These are phyloP conservation scores for Mucor racemosus DNA, from an alignment of 371 early-diverging fungal species.

Conservation along the genomic window DNA sequence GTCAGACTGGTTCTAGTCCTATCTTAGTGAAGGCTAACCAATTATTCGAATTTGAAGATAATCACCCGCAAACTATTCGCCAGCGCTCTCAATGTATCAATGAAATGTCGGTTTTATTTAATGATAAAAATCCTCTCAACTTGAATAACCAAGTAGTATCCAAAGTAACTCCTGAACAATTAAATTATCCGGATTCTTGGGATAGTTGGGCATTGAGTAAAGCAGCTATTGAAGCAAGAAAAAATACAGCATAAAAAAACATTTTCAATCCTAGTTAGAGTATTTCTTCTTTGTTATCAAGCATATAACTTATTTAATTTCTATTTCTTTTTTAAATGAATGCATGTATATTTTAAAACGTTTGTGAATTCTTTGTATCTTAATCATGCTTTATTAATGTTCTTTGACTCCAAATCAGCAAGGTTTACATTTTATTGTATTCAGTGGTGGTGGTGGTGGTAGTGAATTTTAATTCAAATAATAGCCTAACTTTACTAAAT, in stretches of 20 bases:
- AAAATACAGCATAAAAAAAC: neutral
- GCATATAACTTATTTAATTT: neutral
- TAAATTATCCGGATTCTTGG: neutral
- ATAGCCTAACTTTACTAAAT: no score
- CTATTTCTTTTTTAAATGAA: no score
- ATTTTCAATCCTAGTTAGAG: neutral
- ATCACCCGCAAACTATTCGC: neutral
- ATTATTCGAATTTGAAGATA: neutral
- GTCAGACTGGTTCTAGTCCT: constrained; percentile 30
- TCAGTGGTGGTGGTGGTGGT: no score
- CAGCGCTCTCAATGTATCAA: constrained; percentile 11
- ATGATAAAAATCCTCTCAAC: constrained; percentile 12
- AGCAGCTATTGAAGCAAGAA: neutral
- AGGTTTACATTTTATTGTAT: no score
- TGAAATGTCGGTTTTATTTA: constrained; percentile 9
- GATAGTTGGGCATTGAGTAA: neutral
- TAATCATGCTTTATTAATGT: no score
- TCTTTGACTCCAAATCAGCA: no score
- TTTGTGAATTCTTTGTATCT: no score
- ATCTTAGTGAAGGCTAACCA: constrained; percentile 14
- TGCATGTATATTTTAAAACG: no score
- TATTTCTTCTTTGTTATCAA: neutral
- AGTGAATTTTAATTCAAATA: no score
- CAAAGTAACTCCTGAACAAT: neutral
- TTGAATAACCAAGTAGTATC: constrained; percentile 19